Conservation (phyloP, 331 rosid genomes). For the Saraca asoca region DNA sequence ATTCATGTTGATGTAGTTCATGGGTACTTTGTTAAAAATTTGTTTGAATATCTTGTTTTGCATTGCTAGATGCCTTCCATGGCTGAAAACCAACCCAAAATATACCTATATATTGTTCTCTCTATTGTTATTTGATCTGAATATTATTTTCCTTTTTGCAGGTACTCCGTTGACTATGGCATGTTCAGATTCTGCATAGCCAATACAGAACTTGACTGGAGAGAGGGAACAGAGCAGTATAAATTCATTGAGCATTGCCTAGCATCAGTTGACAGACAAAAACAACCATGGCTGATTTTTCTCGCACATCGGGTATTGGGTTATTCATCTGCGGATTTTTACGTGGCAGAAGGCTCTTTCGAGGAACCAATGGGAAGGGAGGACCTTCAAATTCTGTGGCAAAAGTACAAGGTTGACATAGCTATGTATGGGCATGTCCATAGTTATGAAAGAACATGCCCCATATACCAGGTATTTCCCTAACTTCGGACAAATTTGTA, state of each 20-base stretch:
- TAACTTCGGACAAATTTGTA: constrained; percentile 1
- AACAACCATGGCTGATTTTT: constrained; percentile 95
- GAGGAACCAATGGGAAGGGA: constrained; percentile 99
- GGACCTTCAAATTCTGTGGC: constrained; percentile 91
- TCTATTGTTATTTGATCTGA: not conserved
- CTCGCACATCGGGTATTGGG: constrained; percentile 95
- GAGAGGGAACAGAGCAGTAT: constrained; percentile 85
- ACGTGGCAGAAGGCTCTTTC: constrained; percentile 82
- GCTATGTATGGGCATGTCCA: constrained; percentile 95
- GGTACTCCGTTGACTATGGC: constrained; percentile 84
- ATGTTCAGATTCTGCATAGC: constrained; percentile 95
- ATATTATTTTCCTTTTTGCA: constrained; percentile 36
- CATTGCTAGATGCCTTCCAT: constrained; percentile 11
- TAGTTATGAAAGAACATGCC: constrained; percentile 95
- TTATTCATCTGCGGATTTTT: constrained; percentile 73
- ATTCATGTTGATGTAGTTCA: not conserved
- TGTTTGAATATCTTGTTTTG: constrained; percentile 26
- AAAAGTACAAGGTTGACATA: constrained; percentile 87
- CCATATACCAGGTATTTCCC: constrained; percentile 73
- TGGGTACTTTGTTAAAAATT: constrained; percentile 9
- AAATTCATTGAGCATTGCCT: constrained; percentile 83
- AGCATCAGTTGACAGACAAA: constrained; percentile 81
- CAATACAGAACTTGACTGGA: constrained; percentile 89
- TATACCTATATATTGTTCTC: constrained; percentile 15
- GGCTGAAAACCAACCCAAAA: constrained; percentile 5